Percentiles rank a stretch among this genome's conserved stretches.
These are phyloP conservation scores for Cryphonectria radicalis DNA, from an alignment of 2,329 filamentous ascomycete species.

Conservation along the genomic window DNA sequence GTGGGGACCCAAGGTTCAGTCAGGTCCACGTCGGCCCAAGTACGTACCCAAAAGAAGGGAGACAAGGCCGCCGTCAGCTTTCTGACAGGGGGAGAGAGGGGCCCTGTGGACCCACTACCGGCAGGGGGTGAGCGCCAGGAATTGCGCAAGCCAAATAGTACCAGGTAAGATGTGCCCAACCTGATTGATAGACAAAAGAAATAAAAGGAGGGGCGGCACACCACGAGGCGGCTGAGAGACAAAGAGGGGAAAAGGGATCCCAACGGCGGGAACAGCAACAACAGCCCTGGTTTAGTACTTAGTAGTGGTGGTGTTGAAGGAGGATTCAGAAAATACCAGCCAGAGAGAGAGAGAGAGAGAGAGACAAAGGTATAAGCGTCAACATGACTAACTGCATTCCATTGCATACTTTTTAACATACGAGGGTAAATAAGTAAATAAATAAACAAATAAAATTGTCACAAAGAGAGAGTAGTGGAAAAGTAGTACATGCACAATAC, in stretches of 20 bases:
- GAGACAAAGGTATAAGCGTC: too few relatives aligned
- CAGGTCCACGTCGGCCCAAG: conserved; percentile 1
- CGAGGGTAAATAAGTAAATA: too few relatives aligned
- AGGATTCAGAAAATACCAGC: too few relatives aligned
- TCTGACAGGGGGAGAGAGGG: background rate
- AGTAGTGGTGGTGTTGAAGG: background rate
- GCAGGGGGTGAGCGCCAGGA: background rate
- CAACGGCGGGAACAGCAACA: too few relatives aligned
- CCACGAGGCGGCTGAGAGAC: background rate
- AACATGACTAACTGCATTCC: background rate
- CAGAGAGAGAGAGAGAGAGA: background rate
- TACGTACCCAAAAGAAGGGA: background rate
- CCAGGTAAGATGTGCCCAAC: too few relatives aligned
- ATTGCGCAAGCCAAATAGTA: too few relatives aligned
- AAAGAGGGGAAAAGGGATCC: background rate
- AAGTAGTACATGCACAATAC: background rate
- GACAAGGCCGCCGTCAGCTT: background rate
- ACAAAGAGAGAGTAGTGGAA: background rate
- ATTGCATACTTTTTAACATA: too few relatives aligned
- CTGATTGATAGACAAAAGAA: background rate
- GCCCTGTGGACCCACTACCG: background rate
- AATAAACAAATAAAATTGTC: too few relatives aligned
- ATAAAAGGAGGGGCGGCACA: background rate
- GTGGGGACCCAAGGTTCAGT: background rate
- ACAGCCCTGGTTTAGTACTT: too few relatives aligned